Base-by-base conservation (phyloP, 2,329 filamentous ascomycete species). In the Rhexocercosporidium sp. region DNA sequence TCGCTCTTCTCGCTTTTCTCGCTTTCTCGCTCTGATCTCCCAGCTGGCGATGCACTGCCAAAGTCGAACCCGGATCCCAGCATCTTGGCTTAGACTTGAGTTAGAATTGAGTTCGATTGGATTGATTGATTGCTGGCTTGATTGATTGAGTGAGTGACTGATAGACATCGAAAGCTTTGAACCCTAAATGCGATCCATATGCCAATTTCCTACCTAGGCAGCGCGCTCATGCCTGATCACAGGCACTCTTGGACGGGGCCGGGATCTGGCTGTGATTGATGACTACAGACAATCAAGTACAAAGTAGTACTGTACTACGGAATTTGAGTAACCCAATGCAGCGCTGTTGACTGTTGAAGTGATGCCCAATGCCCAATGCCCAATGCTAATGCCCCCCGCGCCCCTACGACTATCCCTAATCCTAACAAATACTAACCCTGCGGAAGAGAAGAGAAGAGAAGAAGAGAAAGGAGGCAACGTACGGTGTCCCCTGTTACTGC, bases 181-280 rank as follows among this genome's bases (percentile, higher is more conserved):
- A 57, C 37, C 37, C 56, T 46, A 59, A 59, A 59, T 59, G 37
- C 56, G 7, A 39, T 27, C 56, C n/a, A 39, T 27, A 46, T n/a
- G 9, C 37, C 56, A 41, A 29, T 27, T n/a, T 41, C 37, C 56
- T 16, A 16, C 37, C 56, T 16, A 16, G 20, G 56, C 39, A 65
- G 46, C 46, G 56, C 56, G 46, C 46, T 44, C 56, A 53, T 54
- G 47, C 63, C 56, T 60, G 63, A 41, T 34, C n/a, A n/a, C n/a
- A n/a, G 14, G 27, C 41, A 62, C 54, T 57, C 61, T 64, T 67
- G 64, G 65, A 67, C 54, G 60, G 60, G 61, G 54, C 65, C 61
- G 65, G 65, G 65, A 64, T 64, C 46, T 56, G 25, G 29, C 29
- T 64, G 47, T 44, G 25, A 49, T 59, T 59, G n/a, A n/a, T n/a